Evolutionary conservation across 331 rosid genomes (phyloP).

Genomic region (Phaseolus coccineus): DNA sequence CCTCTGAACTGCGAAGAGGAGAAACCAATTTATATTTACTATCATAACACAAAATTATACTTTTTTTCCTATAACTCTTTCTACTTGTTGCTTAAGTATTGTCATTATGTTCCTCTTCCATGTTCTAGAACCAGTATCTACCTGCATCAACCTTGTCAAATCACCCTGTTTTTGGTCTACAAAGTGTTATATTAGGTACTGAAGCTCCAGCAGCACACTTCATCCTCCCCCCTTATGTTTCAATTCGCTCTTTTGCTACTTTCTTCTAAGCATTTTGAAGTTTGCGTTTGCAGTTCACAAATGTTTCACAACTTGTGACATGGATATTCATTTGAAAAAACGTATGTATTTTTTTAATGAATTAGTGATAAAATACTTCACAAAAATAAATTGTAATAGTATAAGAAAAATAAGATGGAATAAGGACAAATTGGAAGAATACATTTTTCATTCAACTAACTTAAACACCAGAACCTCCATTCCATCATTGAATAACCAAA

Average conservation of each 20-base stretch:
- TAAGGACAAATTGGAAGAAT: not conserved
- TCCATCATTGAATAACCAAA: not conserved
- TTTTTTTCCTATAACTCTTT: not conserved
- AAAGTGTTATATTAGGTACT: not conserved
- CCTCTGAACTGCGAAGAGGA: not conserved
- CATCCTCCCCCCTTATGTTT: not conserved
- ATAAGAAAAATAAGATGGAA: not conserved
- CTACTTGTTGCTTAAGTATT: not conserved
- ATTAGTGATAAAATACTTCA: not conserved
- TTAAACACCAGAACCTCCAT: slow-evolving; percentile 11
- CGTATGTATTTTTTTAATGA: not conserved
- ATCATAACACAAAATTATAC: not conserved
- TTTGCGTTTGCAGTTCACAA: not conserved
- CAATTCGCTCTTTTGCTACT: not conserved
- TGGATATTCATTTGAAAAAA: not conserved
- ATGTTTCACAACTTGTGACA: not conserved
- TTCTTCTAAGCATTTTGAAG: not conserved
- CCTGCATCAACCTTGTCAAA: not conserved
- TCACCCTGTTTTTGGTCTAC: not conserved
- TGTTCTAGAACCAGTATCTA: not conserved
- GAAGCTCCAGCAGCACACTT: not conserved
- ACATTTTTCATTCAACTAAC: not conserved
- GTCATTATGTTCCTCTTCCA: not conserved
- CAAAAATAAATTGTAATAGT: not conserved
- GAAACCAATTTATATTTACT: not conserved